These are phyloP conservation scores for Mycena polygramma DNA, from an alignment of 768 basidiomycete species.

Conservation along the genomic window DNA sequence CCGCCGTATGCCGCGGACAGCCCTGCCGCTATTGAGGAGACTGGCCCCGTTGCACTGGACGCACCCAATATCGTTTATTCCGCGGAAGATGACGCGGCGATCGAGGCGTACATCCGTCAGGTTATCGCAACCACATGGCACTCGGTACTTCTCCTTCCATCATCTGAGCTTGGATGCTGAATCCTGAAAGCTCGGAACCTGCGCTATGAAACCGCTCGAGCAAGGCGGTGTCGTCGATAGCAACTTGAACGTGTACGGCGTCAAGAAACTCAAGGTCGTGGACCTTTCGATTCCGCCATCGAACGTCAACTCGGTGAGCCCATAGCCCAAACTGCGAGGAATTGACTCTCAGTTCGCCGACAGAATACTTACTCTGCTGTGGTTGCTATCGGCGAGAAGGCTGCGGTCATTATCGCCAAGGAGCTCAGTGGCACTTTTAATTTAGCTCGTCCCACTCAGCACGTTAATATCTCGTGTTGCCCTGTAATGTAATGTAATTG, in stretches of 20 bases:
- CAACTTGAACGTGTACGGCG: constrained; percentile 59
- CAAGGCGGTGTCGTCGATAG: constrained; percentile 61
- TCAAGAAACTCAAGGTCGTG: constrained; percentile 57
- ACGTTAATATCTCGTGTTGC: too few relatives aligned
- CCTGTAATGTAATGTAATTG: too few relatives aligned
- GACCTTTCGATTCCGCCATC: constrained; percentile 56
- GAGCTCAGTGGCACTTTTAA: constrained; percentile 48
- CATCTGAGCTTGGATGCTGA: not conserved
- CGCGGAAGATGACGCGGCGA: constrained; percentile 42
- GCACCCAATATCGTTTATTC: constrained; percentile 42
- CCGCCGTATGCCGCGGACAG: constrained; percentile 37
- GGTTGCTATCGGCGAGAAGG: constrained; percentile 61
- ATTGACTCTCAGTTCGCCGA: not conserved
- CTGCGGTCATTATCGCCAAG: constrained; percentile 55
- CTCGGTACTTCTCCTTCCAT: constrained; percentile 35
- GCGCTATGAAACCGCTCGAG: constrained; percentile 62
- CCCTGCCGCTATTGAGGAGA: constrained; percentile 12
- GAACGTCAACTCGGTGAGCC: constrained; percentile 51
- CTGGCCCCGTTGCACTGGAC: constrained; percentile 35
- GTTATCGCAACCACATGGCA: constrained; percentile 40
- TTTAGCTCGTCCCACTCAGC: too few relatives aligned
- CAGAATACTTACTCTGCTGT: constrained; percentile 60
- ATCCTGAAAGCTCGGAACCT: constrained; percentile 58
- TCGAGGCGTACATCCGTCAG: constrained; percentile 37
- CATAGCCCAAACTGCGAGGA: not conserved